These are phyloP conservation scores for Cardamine resedifolia DNA, from an alignment of 345 rosid species.

Conservation along the genomic window DNA sequence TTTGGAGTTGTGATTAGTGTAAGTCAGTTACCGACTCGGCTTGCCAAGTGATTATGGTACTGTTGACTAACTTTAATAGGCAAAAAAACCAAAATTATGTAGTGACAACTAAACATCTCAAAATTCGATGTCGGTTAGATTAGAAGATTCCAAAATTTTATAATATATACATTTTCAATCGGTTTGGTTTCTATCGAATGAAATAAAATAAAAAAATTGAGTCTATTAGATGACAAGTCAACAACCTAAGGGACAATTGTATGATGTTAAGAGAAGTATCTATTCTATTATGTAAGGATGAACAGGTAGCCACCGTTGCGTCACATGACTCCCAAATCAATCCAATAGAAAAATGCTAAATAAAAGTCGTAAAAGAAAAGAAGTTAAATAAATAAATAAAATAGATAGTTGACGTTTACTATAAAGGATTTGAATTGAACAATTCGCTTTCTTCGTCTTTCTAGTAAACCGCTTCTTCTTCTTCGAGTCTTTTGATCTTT, in stretches of 20 bases:
- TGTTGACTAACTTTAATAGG: neutral
- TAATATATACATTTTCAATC: too few species aligned
- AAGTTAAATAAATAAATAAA: neutral
- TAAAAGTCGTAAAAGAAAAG: neutral
- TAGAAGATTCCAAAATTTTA: neutral
- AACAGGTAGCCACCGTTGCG: neutral
- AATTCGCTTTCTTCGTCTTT: constrained; percentile 1
- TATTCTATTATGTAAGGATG: neutral
- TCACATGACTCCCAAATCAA: neutral
- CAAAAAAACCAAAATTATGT: neutral
- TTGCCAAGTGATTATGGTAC: neutral
- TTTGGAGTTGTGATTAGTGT: neutral
- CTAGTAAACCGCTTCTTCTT: constrained; percentile 13
- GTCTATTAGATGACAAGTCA: too few species aligned
- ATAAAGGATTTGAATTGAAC: constrained; percentile 3
- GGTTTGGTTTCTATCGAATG: too few species aligned
- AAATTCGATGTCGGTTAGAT: neutral
- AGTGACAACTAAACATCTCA: neutral
- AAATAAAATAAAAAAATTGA: too few species aligned
- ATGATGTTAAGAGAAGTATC: neutral
- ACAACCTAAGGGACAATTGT: too few species aligned
- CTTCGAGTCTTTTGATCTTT: neutral
- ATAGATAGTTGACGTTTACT: constrained; percentile 11
- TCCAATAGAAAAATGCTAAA: neutral
- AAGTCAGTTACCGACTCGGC: neutral